Evolutionary conservation across 768 basidiomycete genomes (phyloP).

Genomic region (Mycena polygramma): DNA sequence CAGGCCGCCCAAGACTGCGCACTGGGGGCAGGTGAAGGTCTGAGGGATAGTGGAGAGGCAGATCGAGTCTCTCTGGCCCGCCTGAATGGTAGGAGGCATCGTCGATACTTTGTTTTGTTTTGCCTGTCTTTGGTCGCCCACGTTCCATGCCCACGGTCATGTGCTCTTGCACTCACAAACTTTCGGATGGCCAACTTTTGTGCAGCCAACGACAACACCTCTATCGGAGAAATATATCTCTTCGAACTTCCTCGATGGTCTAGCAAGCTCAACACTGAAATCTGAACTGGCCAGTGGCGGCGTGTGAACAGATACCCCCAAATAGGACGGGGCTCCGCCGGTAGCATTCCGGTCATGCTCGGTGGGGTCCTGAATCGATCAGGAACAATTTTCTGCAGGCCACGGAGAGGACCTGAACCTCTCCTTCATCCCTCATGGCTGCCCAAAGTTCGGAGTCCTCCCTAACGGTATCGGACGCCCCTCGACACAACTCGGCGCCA

Average conservation of each 20-base stretch:
- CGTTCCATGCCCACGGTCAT: conserved; percentile 11
- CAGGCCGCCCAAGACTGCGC: too few relatives aligned
- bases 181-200: too few relatives aligned
- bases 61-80: background rate
- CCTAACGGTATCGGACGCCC: background rate
- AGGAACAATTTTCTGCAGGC: conserved; percentile 1
- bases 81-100: background rate
- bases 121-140: background rate
- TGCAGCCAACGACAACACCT: too few relatives aligned
- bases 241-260: background rate
- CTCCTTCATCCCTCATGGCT: background rate
- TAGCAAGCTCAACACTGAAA: background rate
- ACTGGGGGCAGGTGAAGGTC: background rate
- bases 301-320: too few relatives aligned
- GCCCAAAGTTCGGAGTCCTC: conserved; percentile 1
- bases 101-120: background rate
- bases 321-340: too few relatives aligned
- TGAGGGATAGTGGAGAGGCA: background rate
- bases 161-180: background rate
- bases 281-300: background rate
- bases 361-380: background rate
- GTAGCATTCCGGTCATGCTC: background rate
- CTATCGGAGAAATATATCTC: background rate
- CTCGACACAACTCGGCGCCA: conserved; percentile 16
- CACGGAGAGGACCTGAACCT: background rate